Evolutionary conservation across 495 filamentous ascomycete genomes (phyloP), one percentile per base, ranked within the genome.

Genomic region (Apodospora peruviana): DNA sequence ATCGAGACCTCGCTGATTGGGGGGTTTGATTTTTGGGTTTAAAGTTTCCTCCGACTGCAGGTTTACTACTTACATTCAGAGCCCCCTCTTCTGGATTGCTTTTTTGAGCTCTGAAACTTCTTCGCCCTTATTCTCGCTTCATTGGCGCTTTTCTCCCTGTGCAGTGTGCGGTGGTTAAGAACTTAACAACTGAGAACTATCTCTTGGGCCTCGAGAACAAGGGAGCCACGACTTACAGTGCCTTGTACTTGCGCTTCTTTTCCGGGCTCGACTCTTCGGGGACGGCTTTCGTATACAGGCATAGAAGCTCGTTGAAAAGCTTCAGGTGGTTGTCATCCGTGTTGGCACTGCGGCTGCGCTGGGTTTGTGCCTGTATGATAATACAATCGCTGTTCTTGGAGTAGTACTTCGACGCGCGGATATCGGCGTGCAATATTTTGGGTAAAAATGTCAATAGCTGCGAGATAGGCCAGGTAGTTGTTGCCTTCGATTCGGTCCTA

Each of bases 401-500:
- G 63, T 84, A 84, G 60, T 90, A 95, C 44, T 77, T 84, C 2
- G 84, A 88, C 10, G 71, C 50, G 17, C 79, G 77, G 35, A 97
- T 69, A 10, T 72, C 64, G 11, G 67, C 49, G 59, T 88, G 83
- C 5, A 98, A 65, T 4, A 87, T 58, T 32, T 70, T 78, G 5
- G 94, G 93, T 1, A 97, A 63, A 22, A 80, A 62, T 9, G 70
- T 69, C 10, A 83, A 55, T 23, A 95, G 69, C 23, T 79, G 63
- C 20, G 72, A 54, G 16, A 86, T 60, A 24, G 82, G 68, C 77
- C 68, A 68, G 78, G 72, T 61, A 69, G 87, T 64, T 14, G 87
- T 96, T 10, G 91, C 93, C 68, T 98, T 98, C 14, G 87, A 87
- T 64, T 91, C 93, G 21, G 94, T 88, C 67, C 93, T 98, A 22